These are phyloP conservation scores for Sungouiella blattae DNA, from an alignment of 805 yeast species.

Conservation along the genomic window DNA sequence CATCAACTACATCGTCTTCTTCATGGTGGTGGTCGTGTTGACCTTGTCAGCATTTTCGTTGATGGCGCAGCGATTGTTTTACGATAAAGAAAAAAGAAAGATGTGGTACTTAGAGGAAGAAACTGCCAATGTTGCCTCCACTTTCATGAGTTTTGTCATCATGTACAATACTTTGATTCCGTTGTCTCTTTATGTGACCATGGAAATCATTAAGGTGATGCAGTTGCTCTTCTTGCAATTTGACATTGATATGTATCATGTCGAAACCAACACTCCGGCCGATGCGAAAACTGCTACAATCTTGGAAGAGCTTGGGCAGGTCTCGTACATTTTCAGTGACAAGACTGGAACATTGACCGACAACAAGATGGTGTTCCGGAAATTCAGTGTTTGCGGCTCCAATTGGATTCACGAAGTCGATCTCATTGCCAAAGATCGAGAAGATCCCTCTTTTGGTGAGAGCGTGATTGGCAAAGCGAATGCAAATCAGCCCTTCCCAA, in stretches of 20 bases:
- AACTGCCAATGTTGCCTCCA: conserved; percentile 83
- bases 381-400: conserved; percentile 81
- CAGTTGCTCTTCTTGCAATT: conserved; percentile 79
- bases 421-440: conserved; percentile 29
- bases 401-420: conserved; percentile 85
- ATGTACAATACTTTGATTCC: conserved; percentile 98
- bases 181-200: conserved; percentile 87
- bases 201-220: conserved; percentile 90
- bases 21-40: conserved; percentile 84
- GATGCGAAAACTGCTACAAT: conserved; percentile 95
- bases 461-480: background rate
- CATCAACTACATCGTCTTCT: conserved; percentile 77
- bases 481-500: background rate
- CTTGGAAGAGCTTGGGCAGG: conserved; percentile 95
- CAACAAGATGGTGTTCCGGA: conserved; percentile 87
- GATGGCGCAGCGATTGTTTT: conserved; percentile 65
- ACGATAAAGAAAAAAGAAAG: conserved; percentile 35
- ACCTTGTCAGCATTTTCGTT: conserved; percentile 74
- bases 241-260: conserved; percentile 94
- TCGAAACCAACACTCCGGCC: conserved; percentile 81
- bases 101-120: conserved; percentile 71
- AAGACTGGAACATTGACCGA: conserved; percentile 97
- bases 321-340: conserved; percentile 90
- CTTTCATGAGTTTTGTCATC: conserved; percentile 92
- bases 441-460: conserved; percentile 3